Evolutionary conservation across 1,284 basidiomycete species (phyloP).

Genomic region (Apiotrichum porosum): DNA sequence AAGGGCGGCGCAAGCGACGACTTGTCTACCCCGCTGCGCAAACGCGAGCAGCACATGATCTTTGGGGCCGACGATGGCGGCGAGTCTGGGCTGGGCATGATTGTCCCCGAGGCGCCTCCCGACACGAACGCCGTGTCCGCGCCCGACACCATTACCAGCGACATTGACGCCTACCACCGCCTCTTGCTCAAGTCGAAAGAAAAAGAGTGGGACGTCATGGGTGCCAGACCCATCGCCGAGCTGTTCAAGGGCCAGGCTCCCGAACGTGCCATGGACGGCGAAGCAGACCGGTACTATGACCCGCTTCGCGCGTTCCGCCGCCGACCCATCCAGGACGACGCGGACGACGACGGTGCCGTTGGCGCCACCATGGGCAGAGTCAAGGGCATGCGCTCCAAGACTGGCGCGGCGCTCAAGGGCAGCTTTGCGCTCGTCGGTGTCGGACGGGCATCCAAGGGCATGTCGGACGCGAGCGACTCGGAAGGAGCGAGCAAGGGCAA

Average conservation of each 20-base stretch:
- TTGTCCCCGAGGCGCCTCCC: conserved; percentile 26
- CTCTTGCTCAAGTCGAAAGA: conserved; percentile 39
- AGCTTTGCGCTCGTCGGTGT: conserved; percentile 32
- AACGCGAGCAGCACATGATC: conserved; percentile 38
- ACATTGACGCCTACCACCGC: conserved; percentile 39
- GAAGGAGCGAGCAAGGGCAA: conserved; percentile 22
- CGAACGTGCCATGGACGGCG: conserved; percentile 1
- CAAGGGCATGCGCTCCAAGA: conserved; percentile 26
- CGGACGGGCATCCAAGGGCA: no score
- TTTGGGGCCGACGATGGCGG: conserved; percentile 14
- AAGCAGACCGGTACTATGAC: neutral
- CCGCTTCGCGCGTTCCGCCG: conserved; percentile 7
- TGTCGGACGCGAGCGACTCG: conserved; percentile 39
- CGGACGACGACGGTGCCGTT: conserved; percentile 8
- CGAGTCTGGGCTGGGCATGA: conserved; percentile 30
- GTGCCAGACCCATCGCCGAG: conserved; percentile 36
- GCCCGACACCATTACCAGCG: conserved; percentile 37
- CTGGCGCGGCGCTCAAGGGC: conserved; percentile 37
- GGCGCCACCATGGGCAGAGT: conserved; percentile 16
- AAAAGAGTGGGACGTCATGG: conserved; percentile 42
- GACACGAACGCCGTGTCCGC: conserved; percentile 28
- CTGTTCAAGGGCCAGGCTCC: conserved; percentile 36
- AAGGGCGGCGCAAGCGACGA: conserved; percentile 35
- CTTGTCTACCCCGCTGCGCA: conserved; percentile 26
- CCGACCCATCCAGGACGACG: conserved; percentile 1